phyloP scores from a whole-genome alignment of 2,329 filamentous ascomycete genomes.

The Aspergillus fumigatus region DNA sequence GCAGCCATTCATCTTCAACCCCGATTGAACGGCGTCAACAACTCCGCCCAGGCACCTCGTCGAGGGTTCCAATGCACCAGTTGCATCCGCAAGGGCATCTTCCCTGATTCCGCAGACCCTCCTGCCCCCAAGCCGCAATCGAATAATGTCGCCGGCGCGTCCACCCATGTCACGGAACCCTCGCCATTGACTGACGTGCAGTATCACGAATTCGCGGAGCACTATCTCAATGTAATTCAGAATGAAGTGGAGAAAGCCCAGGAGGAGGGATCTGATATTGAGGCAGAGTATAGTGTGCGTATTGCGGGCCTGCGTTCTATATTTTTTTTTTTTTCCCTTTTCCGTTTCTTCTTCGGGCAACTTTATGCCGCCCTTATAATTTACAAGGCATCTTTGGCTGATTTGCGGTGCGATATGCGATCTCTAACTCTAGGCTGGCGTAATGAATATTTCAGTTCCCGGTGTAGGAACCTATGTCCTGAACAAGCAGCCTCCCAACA shows the following conservation, averaged over 20 bases:
- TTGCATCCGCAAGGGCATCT: slow-evolving; percentile 48
- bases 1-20: slow-evolving; percentile 10
- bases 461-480: slow-evolving; percentile 79
- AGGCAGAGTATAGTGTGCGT: slow-evolving; percentile 84
- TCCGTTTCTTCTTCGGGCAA: background rate
- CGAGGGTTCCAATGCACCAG: slow-evolving; percentile 35
- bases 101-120: slow-evolving; percentile 57
- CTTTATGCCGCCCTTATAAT: background rate
- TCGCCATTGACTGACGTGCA: slow-evolving; percentile 64
- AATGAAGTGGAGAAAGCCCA: slow-evolving; percentile 65
- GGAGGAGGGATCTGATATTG: slow-evolving; percentile 68
- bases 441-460: slow-evolving; percentile 70
- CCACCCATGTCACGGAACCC: slow-evolving; percentile 46
- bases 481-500: slow-evolving; percentile 98
- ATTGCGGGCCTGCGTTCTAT: background rate
- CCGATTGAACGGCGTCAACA: slow-evolving; percentile 5
- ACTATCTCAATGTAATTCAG: slow-evolving; percentile 62
- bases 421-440: slow-evolving; percentile 61
- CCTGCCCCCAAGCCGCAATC: slow-evolving; percentile 36
- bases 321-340: background rate
- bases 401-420: background rate
- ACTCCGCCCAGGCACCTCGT: slow-evolving; percentile 8
- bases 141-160: slow-evolving; percentile 38
- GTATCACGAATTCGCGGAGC: slow-evolving; percentile 74
- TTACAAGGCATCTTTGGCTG: background rate